Conservation (phyloP, 805 yeast genomes). For the Saccharomyces kudriavzevii region DNA sequence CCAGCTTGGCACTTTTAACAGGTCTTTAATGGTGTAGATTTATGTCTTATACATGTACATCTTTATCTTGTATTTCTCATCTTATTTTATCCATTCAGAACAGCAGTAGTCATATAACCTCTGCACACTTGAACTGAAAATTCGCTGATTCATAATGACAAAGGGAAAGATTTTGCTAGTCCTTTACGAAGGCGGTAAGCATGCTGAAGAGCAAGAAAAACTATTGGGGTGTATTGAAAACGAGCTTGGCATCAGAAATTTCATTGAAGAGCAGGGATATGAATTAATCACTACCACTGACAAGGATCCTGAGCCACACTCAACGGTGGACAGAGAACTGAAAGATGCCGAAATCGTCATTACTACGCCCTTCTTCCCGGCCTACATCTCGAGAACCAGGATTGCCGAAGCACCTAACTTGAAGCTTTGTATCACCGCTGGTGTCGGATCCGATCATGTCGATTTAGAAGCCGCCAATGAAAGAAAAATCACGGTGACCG, state of each 20-base stretch:
- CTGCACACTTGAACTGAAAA: background rate
- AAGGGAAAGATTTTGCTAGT: constrained; percentile 43
- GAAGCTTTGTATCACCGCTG: constrained; percentile 68
- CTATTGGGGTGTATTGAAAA: constrained; percentile 67
- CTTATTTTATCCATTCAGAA: background rate
- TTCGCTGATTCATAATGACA: background rate
- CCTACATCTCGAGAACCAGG: constrained; percentile 59
- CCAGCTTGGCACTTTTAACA: background rate
- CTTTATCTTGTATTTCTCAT: too few relatives aligned
- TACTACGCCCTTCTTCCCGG: constrained; percentile 81
- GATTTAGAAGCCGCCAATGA: constrained; percentile 62
- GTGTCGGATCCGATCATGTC: constrained; percentile 78
- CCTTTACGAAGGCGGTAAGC: constrained; percentile 49
- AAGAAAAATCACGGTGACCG: constrained; percentile 57
- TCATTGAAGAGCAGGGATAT: constrained; percentile 61
- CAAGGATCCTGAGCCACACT: constrained; percentile 51
- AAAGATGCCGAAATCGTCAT: constrained; percentile 69
- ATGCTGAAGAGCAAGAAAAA: constrained; percentile 51
- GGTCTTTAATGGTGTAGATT: too few relatives aligned
- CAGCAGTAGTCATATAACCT: background rate
- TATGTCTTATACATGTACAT: too few relatives aligned
- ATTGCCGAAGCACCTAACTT: constrained; percentile 62
- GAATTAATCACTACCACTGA: constrained; percentile 55
- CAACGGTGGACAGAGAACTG: constrained; percentile 55
- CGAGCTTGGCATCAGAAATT: constrained; percentile 61